Percentiles rank a stretch among this genome's conserved stretches.
Conservation (phyloP, 208 protist genomes). For the Trypanosoma boissoni region DNA sequence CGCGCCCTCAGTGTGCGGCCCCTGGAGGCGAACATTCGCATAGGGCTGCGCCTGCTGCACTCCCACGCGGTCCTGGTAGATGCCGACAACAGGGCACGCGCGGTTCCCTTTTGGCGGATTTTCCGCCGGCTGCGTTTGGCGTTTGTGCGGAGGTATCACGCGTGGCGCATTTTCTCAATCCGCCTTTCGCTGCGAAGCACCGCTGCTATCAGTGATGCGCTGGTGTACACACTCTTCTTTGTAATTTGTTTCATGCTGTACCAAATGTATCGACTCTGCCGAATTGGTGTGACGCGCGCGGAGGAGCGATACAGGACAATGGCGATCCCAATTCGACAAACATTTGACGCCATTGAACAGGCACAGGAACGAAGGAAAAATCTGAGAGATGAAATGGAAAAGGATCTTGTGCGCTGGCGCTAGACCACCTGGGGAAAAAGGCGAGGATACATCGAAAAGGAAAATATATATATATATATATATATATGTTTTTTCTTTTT, state of each 20-base stretch:
- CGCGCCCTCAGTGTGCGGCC: slow-evolving; percentile 50
- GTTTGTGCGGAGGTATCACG: slow-evolving; percentile 45
- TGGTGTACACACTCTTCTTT: slow-evolving; percentile 72
- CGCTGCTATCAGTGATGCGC: slow-evolving; percentile 66
- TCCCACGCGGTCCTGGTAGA: slow-evolving; percentile 59
- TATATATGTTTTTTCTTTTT: slow-evolving; percentile 1
- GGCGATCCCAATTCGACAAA: slow-evolving; percentile 76
- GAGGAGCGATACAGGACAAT: slow-evolving; percentile 76
- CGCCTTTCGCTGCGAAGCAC: slow-evolving; percentile 57
- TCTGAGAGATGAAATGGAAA: slow-evolving; percentile 66
- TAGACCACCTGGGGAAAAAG: background rate
- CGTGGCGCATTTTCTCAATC: slow-evolving; percentile 54
- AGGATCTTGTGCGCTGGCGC: slow-evolving; percentile 55
- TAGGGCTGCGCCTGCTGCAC: slow-evolving; percentile 58
- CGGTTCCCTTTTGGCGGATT: slow-evolving; percentile 33
- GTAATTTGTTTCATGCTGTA: slow-evolving; percentile 69
- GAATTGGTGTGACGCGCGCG: slow-evolving; percentile 67
- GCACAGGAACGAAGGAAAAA: slow-evolving; percentile 43
- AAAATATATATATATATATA: background rate
- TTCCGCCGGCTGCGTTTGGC: slow-evolving; percentile 32
- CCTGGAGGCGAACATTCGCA: slow-evolving; percentile 43
- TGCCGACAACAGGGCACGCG: slow-evolving; percentile 32
- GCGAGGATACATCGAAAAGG: background rate
- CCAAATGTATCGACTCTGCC: slow-evolving; percentile 73
- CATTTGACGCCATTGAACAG: slow-evolving; percentile 68